Percentiles rank a stretch among this genome's conserved stretches.
These are phyloP conservation scores for Pichia paraexigua DNA, from an alignment of 805 yeast genomes.

Conservation along the genomic window DNA sequence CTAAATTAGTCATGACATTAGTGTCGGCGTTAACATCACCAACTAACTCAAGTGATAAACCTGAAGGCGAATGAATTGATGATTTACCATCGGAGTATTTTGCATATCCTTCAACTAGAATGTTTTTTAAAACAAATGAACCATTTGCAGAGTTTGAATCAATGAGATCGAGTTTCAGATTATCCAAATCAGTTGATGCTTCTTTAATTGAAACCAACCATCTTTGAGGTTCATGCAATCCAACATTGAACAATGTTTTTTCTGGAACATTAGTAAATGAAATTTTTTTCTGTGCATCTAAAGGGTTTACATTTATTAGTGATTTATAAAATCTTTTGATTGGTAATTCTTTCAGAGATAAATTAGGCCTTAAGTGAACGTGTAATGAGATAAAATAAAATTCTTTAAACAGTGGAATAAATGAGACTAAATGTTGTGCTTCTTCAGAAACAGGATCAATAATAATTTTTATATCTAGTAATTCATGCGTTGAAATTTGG, in stretches of 20 bases:
- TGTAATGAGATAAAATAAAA: slow-evolving; percentile 45
- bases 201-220: slow-evolving; percentile 59
- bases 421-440: slow-evolving; percentile 54
- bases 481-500: slow-evolving; percentile 1
- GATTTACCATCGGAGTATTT: slow-evolving; percentile 31
- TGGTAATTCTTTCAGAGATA: slow-evolving; percentile 29
- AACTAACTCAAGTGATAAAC: slow-evolving; percentile 40
- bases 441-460: slow-evolving; percentile 67
- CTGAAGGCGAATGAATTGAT: slow-evolving; percentile 36
- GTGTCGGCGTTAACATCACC: slow-evolving; percentile 40
- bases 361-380: slow-evolving; percentile 49
- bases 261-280: slow-evolving; percentile 43
- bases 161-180: slow-evolving; percentile 40
- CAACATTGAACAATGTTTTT: slow-evolving; percentile 44
- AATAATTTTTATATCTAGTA: slow-evolving; percentile 48
- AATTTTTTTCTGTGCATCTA: slow-evolving; percentile 15
- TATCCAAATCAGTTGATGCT: slow-evolving; percentile 54
- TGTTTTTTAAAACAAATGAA: slow-evolving; percentile 40
- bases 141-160: slow-evolving; percentile 33
- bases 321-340: slow-evolving; percentile 55
- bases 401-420: slow-evolving; percentile 31
- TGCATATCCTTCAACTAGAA: slow-evolving; percentile 68
- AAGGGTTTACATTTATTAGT: slow-evolving; percentile 28
- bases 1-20: slow-evolving; percentile 67
- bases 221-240: slow-evolving; percentile 50